Base-by-base conservation (phyloP, 495 filamentous ascomycete genomes). In the Mycothermus thermophilus region DNA sequence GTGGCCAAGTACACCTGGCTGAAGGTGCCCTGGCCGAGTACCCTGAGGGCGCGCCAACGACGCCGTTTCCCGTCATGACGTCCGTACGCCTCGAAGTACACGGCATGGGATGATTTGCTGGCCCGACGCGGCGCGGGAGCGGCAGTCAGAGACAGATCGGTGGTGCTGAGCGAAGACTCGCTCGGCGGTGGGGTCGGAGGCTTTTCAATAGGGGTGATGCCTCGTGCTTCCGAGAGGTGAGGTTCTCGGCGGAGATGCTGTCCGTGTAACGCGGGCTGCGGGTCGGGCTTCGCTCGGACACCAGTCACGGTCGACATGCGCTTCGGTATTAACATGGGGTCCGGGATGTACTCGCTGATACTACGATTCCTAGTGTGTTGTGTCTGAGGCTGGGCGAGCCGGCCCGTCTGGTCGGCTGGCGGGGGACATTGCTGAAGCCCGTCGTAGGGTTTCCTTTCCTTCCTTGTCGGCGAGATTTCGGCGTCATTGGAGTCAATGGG, bases 1-100 rank as follows among this genome's bases (percentile, higher is more conserved):
- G 83, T 93, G 3, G 86, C 88, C 8, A 97, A 66, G 51, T 86
- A 75, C 18, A 97, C 90, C 43, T 81, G 82, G 57, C 86, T 94
- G 55, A 97, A 97, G 2, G 90, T 93, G 10, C 90, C 90, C 40
- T 94, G 83, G 7, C 90, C 90, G 8, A 97, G 67, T 44, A 78
- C 60, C 34, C 77, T 79, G 16, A 97, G 53, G 21, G 79, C 80
- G 43, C 80, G 67, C 72, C 83, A 97, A 43, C 72, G 64, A 35
- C 67, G 69, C 17, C 66, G 52, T 35, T 73, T 75, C 32, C 60
- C 53, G 40, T 75, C 69, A 16, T 66, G 56, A 8, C 73, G 64
- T 16, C 62, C 69, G 30, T 55, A 62, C 13, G 81, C 79, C 36
- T 76, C 73, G 31, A 80, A 78, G 39, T 70, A 76, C 27, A 79